Evolutionary conservation across 768 basidiomycete genomes (phyloP).

Genomic region (Chalciporus pseudorubinellus): DNA sequence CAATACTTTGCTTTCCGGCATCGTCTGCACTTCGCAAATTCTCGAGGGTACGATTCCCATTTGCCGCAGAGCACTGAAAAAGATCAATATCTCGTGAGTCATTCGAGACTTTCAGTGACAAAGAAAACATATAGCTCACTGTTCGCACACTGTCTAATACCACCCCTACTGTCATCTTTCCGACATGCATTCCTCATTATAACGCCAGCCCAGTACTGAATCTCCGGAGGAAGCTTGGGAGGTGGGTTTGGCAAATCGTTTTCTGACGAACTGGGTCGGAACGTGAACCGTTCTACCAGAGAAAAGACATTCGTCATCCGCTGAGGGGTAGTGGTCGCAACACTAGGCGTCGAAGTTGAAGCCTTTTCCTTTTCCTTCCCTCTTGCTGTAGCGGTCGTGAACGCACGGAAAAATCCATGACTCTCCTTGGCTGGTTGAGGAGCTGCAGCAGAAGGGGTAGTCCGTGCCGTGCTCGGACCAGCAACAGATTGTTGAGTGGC

Average conservation of each 20-base stretch:
- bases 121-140: constrained; percentile 50
- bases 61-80: constrained; percentile 83
- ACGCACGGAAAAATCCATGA: constrained; percentile 45
- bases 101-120: not conserved
- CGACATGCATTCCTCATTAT: constrained; percentile 99
- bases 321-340: constrained; percentile 19
- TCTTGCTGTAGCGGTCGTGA: constrained; percentile 41
- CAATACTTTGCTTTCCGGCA: constrained; percentile 99
- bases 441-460: not conserved
- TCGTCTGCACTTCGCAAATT: constrained; percentile 95
- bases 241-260: constrained; percentile 66
- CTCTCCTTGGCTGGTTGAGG: constrained; percentile 31
- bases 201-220: constrained; percentile 99
- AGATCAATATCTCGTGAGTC: not conserved
- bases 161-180: constrained; percentile 91
- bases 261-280: constrained; percentile 84
- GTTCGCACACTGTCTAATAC: constrained; percentile 96
- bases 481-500: constrained; percentile 23
- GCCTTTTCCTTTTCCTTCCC: constrained; percentile 49
- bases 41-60: constrained; percentile 90
- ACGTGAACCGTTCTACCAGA: constrained; percentile 94
- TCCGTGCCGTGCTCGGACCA: constrained; percentile 25
- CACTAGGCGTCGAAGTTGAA: constrained; percentile 11
- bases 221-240: constrained; percentile 78
- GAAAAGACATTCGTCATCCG: constrained; percentile 92